These are phyloP conservation scores for Cladosporium sp. DNA, from an alignment of 2,329 filamentous ascomycete genomes.

Conservation along the genomic window DNA sequence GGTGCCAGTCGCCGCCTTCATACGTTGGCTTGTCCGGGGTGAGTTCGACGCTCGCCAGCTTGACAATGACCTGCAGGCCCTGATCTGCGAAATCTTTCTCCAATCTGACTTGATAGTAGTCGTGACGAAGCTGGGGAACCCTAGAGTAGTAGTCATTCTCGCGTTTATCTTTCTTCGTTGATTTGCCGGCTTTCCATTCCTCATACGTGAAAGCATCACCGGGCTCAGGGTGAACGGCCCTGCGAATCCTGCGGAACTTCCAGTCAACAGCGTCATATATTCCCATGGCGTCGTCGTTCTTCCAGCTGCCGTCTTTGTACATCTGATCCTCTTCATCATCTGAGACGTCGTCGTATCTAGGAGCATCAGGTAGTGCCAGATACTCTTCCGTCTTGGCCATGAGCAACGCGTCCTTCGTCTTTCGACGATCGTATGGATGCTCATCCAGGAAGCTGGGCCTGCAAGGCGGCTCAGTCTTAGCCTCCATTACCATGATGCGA, in stretches of 20 bases:
- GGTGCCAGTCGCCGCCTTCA: conserved; percentile 51
- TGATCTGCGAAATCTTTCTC: conserved; percentile 36
- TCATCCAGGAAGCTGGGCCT: neutral
- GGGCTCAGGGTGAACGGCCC: conserved; percentile 11
- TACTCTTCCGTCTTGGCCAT: neutral
- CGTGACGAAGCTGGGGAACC: neutral
- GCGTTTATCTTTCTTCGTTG: neutral
- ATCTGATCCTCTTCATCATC: neutral
- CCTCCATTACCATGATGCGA: neutral
- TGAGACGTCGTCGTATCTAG: neutral
- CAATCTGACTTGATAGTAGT: conserved; percentile 13
- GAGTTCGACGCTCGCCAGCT: conserved; percentile 56
- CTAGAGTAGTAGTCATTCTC: neutral
- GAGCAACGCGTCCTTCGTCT: too few relatives aligned
- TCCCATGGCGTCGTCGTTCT: neutral
- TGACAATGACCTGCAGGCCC: conserved; percentile 49
- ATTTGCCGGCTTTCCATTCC: neutral
- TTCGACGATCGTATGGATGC: too few relatives aligned
- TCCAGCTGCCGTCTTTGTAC: conserved; percentile 1
- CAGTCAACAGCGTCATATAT: neutral
- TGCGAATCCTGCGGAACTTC: neutral
- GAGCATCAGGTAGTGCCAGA: neutral
- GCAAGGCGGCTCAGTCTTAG: neutral
- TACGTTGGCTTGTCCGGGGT: conserved; percentile 56
- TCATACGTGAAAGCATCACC: conserved; percentile 6